A percentile compares a stretch with the other conserved stretches of the same genome.
Evolutionary conservation across 2,329 filamentous ascomycete species (phyloP).

Genomic region (Diplodia sapinea): DNA sequence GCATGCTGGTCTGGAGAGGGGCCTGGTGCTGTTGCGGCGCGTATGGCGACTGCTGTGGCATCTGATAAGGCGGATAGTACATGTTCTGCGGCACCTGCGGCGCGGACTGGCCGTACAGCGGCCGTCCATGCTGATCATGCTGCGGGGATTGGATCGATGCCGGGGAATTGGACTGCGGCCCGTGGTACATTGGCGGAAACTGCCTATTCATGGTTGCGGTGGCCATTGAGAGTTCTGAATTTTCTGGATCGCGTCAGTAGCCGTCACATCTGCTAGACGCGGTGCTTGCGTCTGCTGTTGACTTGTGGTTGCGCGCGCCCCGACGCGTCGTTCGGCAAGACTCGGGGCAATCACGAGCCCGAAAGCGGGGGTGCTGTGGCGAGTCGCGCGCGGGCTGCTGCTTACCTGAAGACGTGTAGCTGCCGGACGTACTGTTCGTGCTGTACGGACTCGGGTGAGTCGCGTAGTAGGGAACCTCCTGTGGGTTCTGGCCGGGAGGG

Average conservation of each 20-base stretch:
- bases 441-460: conserved; percentile 79
- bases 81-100: conserved; percentile 88
- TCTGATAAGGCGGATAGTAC: conserved; percentile 70
- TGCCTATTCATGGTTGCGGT: conserved; percentile 69
- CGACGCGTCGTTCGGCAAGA: conserved; percentile 5
- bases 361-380: conserved; percentile 3
- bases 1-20: conserved; percentile 54
- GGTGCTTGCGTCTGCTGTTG: not conserved
- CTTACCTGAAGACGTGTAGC: conserved; percentile 75
- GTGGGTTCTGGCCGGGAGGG: conserved; percentile 65
- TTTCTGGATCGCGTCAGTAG: conserved; percentile 69
- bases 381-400: conserved; percentile 21
- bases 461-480: conserved; percentile 73
- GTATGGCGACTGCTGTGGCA: conserved; percentile 64
- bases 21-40: conserved; percentile 57
- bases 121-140: conserved; percentile 84
- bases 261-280: not conserved
- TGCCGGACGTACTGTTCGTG: conserved; percentile 78
- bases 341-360: not conserved
- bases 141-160: conserved; percentile 90
- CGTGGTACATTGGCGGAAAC: conserved; percentile 94
- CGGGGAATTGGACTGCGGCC: conserved; percentile 92
- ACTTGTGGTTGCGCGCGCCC: conserved; percentile 15
- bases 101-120: conserved; percentile 80
- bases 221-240: conserved; percentile 69